Evolutionary conservation across 1,139 yeast genomes (phyloP).

Genomic region (Eremothecium gossypii): DNA sequence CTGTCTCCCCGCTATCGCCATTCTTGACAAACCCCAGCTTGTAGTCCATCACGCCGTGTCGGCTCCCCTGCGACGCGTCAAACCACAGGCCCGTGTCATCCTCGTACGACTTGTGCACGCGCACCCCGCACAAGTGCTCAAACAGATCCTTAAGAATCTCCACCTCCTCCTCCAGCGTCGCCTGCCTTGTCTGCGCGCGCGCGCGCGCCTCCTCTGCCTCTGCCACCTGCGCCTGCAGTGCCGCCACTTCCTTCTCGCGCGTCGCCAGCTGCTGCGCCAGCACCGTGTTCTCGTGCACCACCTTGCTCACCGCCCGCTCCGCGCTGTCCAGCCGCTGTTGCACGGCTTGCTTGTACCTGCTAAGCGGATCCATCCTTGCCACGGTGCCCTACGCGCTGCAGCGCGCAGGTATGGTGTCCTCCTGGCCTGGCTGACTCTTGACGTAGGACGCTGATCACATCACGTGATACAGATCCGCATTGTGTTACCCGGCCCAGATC

Average conservation of each 20-base stretch:
- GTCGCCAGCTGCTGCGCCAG: constrained; percentile 16
- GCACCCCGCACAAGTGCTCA: constrained; percentile 27
- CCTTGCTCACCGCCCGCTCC: constrained; percentile 22
- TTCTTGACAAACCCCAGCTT: constrained; percentile 27
- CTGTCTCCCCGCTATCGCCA: constrained; percentile 18
- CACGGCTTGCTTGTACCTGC: constrained; percentile 20
- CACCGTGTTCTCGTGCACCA: constrained; percentile 23
- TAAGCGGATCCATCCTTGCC: constrained; percentile 16
- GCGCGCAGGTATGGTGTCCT: not conserved
- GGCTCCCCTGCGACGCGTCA: constrained; percentile 27
- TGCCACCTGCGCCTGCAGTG: constrained; percentile 11
- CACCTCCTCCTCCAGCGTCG: constrained; percentile 15
- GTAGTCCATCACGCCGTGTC: constrained; percentile 26
- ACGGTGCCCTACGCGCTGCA: not conserved
- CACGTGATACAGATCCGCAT: not conserved
- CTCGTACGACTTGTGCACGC: constrained; percentile 28
- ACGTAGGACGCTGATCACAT: not conserved
- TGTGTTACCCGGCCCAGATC: not conserved
- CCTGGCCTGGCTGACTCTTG: not conserved
- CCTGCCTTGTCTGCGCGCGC: constrained; percentile 4
- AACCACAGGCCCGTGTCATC: constrained; percentile 30
- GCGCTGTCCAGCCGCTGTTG: constrained; percentile 24
- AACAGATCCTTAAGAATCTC: constrained; percentile 27
- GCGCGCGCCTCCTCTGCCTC: constrained; percentile 7
- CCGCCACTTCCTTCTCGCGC: constrained; percentile 16